Evolutionary conservation across 352 stramenopile genomes (phyloP).

Genomic region (Pythium biforme): DNA sequence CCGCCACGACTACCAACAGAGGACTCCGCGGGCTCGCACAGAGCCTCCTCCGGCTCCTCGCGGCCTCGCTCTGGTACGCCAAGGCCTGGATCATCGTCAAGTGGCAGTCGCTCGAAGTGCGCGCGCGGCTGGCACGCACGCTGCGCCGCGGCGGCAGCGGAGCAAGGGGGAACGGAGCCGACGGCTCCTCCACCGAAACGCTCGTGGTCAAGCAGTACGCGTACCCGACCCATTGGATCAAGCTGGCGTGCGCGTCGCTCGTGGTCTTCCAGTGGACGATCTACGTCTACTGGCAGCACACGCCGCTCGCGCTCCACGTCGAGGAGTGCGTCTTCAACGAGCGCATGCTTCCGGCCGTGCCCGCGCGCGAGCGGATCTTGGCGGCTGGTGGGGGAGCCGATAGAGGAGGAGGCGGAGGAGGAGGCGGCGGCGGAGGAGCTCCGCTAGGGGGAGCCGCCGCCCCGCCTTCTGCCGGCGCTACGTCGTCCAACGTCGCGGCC

Average conservation of each 20-base stretch:
- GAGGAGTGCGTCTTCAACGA: constrained; percentile 70
- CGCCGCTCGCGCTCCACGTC: constrained; percentile 51
- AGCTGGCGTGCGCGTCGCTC: constrained; percentile 49
- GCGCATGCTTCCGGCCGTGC: constrained; percentile 34
- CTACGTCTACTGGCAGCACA: constrained; percentile 46
- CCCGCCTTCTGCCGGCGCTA: neutral
- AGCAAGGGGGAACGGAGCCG: neutral
- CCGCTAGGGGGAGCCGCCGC: neutral
- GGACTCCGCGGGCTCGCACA: neutral
- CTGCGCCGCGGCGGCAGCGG: constrained; percentile 16
- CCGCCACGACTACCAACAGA: too few species aligned
- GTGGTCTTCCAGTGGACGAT: constrained; percentile 47
- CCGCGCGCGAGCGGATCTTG: constrained; percentile 26
- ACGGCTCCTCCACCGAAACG: constrained; percentile 20
- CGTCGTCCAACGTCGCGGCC: constrained; percentile 26
- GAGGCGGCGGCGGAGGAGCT: neutral
- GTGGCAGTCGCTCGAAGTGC: constrained; percentile 20
- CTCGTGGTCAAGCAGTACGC: constrained; percentile 56
- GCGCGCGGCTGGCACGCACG: constrained; percentile 25
- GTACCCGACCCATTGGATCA: constrained; percentile 69
- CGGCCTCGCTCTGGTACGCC: constrained; percentile 17
- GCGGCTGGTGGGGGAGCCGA: too few species aligned
- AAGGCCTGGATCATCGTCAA: constrained; percentile 26
- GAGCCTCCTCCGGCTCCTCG: constrained; percentile 16
- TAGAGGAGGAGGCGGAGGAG: constrained; percentile 17